Base-by-base conservation (phyloP, 108 stramenopile genomes). In the Nitzschia putrida region DNA sequence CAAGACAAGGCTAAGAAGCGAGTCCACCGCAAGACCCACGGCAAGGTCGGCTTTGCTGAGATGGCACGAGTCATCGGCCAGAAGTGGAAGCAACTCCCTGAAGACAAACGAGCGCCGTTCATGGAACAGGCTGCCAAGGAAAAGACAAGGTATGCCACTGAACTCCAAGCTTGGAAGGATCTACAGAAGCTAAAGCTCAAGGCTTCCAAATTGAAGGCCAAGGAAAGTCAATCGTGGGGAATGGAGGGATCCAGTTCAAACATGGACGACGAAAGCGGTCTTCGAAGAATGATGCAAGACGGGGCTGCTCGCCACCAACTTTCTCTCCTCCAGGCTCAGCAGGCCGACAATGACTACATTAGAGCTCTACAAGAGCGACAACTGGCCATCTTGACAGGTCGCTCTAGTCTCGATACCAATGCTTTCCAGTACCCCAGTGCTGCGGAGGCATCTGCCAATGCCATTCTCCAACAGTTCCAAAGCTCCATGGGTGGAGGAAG, bases 1-100 rank as follows among this genome's bases (percentile, higher is more conserved):
- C 41, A 56, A 11, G 74, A 68, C 38, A 54, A 53, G 24, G 61
- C 42, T 25, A 79, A 79, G 74, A 80, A 73, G 47, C 74, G 80
- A n/a, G 56, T 74, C 6, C 87, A 91, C 61, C 71, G 90, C n/a
- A 88, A 88, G 74, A 79, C 85, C 51, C 90, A 92, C 60, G 88
- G 90, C 12, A 89, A 88, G 58, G 83, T 92, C 50, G 88, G 88
- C 10, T 92, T 92, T 64, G 75, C 79, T 14, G 90, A 91, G 26
- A 77, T 91, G 57, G 88, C 88, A 1, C 69, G 85, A 23, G 69
- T 72, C 59, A 85, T 91, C 43, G 85, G 86, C 23, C 61, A 68
- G 12, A 78, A 78, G 51, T 91, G 90, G 90, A 80, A 80, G 77
- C 34, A 42, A 5, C 57, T 74, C 21, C 51, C 55, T 4, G 68